Conservation (phyloP, 768 basidiomycete species). For the Mycena metata region DNA sequence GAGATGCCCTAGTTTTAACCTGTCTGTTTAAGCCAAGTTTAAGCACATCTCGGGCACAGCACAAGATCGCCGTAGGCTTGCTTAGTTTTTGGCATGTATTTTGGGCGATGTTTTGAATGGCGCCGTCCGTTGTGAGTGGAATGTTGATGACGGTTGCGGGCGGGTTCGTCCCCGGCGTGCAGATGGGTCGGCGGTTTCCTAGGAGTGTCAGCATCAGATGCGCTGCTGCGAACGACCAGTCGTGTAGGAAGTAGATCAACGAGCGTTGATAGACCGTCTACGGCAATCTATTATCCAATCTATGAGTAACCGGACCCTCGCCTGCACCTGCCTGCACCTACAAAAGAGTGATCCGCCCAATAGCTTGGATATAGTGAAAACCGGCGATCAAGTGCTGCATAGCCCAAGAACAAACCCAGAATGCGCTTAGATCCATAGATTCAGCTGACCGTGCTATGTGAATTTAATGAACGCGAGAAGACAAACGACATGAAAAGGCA, state of each 20-base stretch:
- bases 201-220: not conserved
- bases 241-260: no score
- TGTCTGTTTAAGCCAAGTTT: no score
- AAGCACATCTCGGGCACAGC: no score
- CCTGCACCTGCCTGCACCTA: not conserved
- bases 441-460: not conserved
- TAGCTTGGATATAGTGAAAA: not conserved
- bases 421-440: not conserved
- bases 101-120: no score
- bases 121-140: no score
- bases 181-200: slow-evolving; percentile 9
- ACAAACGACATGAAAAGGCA: not conserved
- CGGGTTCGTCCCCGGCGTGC: not conserved
- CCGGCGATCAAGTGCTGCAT: slow-evolving; percentile 25
- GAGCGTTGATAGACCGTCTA: no score
- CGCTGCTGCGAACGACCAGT: not conserved
- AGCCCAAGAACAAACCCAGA: not conserved
- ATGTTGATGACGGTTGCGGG: no score
- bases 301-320: not conserved
- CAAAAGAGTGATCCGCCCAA: not conserved
- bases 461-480: not conserved
- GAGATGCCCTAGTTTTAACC: no score
- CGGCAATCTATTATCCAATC: not conserved
- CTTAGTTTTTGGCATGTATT: no score
- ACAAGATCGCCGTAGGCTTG: no score